These are phyloP conservation scores for Monilinia aucupariae DNA, from an alignment of 2,329 filamentous ascomycete genomes.

Conservation along the genomic window DNA sequence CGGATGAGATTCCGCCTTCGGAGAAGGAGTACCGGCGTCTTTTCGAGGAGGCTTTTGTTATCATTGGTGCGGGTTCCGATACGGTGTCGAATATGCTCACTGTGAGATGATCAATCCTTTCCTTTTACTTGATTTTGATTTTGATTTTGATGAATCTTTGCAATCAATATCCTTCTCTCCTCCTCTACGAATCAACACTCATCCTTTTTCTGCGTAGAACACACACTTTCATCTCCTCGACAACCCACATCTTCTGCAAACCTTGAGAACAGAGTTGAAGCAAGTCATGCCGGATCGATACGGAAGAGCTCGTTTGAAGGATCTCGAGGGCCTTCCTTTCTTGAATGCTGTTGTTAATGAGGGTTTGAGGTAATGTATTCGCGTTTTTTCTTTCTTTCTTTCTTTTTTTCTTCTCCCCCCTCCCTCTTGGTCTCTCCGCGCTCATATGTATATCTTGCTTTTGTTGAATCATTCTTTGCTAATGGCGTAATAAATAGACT, in stretches of 20 bases:
- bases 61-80: constrained; percentile 26
- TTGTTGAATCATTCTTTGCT: too few species aligned
- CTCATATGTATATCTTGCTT: too few species aligned
- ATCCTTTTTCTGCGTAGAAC: neutral
- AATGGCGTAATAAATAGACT: constrained; percentile 3
- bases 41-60: constrained; percentile 24
- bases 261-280: constrained; percentile 21
- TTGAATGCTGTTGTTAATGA: constrained; percentile 21
- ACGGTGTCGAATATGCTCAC: constrained; percentile 21
- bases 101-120: neutral
- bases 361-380: constrained; percentile 18
- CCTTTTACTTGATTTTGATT: too few species aligned
- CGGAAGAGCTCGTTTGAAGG: constrained; percentile 15
- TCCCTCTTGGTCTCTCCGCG: too few species aligned
- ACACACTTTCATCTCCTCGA: constrained; percentile 23
- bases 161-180: too few species aligned
- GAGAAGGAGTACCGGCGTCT: constrained; percentile 21
- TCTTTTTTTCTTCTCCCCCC: too few species aligned
- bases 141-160: too few species aligned
- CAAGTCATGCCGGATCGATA: constrained; percentile 10
- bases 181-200: neutral
- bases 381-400: neutral
- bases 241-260: constrained; percentile 21
- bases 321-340: constrained; percentile 23
- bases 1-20: constrained; percentile 19